phyloP scores from a whole-genome alignment of 495 filamentous ascomycete genomes.

The Thozetella sp. region DNA sequence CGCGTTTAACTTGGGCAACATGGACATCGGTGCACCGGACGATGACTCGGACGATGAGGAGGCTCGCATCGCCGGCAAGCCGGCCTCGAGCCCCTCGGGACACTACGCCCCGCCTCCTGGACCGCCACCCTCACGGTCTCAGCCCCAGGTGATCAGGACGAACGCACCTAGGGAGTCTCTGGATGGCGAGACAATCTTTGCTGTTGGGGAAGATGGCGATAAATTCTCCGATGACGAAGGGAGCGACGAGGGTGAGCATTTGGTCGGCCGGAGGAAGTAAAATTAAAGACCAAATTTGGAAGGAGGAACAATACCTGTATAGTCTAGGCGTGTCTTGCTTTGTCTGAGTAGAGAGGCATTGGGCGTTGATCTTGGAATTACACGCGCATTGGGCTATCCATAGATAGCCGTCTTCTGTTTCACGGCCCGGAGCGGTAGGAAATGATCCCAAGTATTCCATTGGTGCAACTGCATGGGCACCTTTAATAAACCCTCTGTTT shows the following conservation, averaged over 20 bases:
- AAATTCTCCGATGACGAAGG: constrained; percentile 58
- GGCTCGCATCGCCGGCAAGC: constrained; percentile 39
- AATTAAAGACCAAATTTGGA: neutral
- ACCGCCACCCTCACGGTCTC: constrained; percentile 11
- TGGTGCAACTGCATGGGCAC: neutral
- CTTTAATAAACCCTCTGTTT: too few relatives aligned
- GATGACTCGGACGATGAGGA: constrained; percentile 68
- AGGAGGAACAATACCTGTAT: neutral
- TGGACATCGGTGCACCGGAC: constrained; percentile 73
- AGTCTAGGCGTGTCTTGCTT: neutral
- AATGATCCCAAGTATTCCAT: neutral
- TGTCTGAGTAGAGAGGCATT: neutral
- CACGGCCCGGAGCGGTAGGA: neutral
- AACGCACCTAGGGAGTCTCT: constrained; percentile 66
- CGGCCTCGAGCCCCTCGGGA: constrained; percentile 3
- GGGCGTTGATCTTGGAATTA: neutral
- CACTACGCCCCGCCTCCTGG: constrained; percentile 4
- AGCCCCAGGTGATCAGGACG: constrained; percentile 20
- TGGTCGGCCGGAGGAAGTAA: constrained; percentile 57
- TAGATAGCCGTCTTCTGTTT: neutral
- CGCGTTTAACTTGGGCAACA: constrained; percentile 86
- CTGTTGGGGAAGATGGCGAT: constrained; percentile 84
- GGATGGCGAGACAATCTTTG: constrained; percentile 94
- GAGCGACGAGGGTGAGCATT: constrained; percentile 65
- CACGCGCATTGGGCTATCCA: neutral